Evolutionary conservation across 148 eudicot species (phyloP), one percentile per base, ranked within the genome.

Genomic region (Bassia scoparia): DNA sequence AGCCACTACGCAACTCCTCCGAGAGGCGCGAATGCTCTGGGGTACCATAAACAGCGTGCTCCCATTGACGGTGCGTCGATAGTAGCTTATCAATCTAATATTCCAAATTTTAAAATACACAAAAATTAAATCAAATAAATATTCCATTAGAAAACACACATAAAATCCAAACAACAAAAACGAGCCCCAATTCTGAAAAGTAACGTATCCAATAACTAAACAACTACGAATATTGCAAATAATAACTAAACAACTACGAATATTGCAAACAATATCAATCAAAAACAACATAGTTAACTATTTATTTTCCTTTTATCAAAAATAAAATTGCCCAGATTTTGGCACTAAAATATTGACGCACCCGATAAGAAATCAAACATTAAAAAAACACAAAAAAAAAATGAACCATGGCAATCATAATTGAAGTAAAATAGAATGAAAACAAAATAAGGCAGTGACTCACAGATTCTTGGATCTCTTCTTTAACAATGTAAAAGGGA

Each of bases 401-500:
- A 52, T 21, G 0, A 52, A 52, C 7, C 4, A 20, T 20, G 24
- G 5, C 56, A 52, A 52, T 4, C 23, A 41, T 5, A 50, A 52
- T 52, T 20, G 5, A 52, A 52, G 0, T 21, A 34, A 26, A 21
- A 24, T 34, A 33, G 7, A 56, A 21, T 20, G 31, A 62, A 1
- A 34, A 61, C n/a, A 56, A 61, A 24, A 37, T 9, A 33, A 17
- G 49, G 10, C 27, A 48, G 31, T 5, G 34, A 38, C 95, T 84
- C 70, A 92, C 97, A 27, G 97, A 88, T 17, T 89, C 96, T 78
- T 92, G 97, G 83, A 92, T 87, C 85, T 92, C 97, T 74, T 88
- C 97, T 82, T 89, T 92, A 21, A 92, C 97, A 75, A 92, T 92
- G 84, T 92, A 92, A 79, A 92, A 92, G 12, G 96, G 97, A 80